Evolutionary conservation across 495 filamentous ascomycete species (phyloP).

Genomic region (Usnea hakonensis): DNA sequence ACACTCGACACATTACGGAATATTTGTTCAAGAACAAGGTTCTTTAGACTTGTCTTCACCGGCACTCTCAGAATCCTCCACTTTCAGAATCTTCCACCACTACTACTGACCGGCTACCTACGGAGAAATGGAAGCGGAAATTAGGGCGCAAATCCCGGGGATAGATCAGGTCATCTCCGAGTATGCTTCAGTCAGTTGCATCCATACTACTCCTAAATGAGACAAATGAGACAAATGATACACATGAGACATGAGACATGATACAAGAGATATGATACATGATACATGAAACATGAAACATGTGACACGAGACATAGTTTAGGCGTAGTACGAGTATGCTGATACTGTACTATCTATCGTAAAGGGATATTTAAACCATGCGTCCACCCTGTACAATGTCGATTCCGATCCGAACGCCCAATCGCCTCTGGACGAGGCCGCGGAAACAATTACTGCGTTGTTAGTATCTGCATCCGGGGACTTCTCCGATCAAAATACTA

Average conservation of each 20-base stretch:
- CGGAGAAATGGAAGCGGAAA: slow-evolving; percentile 91
- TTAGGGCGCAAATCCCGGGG: slow-evolving; percentile 75
- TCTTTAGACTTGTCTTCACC: too few relatives aligned
- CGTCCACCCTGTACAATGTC: slow-evolving; percentile 70
- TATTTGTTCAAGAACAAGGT: too few relatives aligned
- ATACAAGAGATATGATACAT: too few relatives aligned
- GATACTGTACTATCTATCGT: too few relatives aligned
- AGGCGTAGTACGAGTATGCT: too few relatives aligned
- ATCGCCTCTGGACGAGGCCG: slow-evolving; percentile 78
- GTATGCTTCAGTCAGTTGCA: slow-evolving; percentile 62
- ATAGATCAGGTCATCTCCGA: slow-evolving; percentile 86
- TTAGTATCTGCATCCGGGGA: slow-evolving; percentile 87
- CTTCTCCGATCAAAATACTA: slow-evolving; percentile 58
- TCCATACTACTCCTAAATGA: neutral
- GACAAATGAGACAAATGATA: neutral
- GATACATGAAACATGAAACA: too few relatives aligned
- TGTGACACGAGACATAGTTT: too few relatives aligned
- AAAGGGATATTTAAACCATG: slow-evolving; percentile 84
- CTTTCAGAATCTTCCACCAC: too few relatives aligned
- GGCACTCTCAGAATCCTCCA: too few relatives aligned
- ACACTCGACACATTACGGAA: too few relatives aligned
- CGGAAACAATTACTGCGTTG: slow-evolving; percentile 71
- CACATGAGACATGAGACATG: too few relatives aligned
- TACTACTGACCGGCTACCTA: neutral
- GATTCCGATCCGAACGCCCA: slow-evolving; percentile 61